Base-by-base conservation (phyloP, 352 stramenopile genomes). In the Phytophthora brassicae region DNA sequence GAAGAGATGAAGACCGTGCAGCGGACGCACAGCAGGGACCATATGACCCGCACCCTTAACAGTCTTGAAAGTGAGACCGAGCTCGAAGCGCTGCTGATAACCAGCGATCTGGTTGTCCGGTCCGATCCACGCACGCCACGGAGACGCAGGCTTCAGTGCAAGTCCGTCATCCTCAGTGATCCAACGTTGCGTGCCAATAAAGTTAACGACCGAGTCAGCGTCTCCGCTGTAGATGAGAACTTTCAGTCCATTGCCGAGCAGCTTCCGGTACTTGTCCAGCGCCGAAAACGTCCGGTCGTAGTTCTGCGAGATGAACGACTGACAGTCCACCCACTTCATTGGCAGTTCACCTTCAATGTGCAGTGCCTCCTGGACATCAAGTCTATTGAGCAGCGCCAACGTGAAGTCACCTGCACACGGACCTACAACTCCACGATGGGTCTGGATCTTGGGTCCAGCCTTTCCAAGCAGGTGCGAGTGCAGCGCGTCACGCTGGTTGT, bases 11-110 rank as follows among this genome's bases (percentile, higher is more conserved):
- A 89, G 72, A n/a, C 74, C 75, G 20, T 86, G 78, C 8, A 85
- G 61, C 47, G 84, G 84, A 52, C 80, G 76, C 28, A 89, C 79
- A 14, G 72, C 75, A 0, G 81, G 79, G 19, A 90, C 91, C 81
- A 97, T 94, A 69, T 97, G 90, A 4, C 93, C 93, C 2, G 87
- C 86, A 23, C 89, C 91, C 44, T 95, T 92, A 65, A 97, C 89
- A 1, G 90, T 98, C 52, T 97, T 79, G 72, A 94, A 97, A 0
- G 72, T 84, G 3, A 97, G 58, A 16, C 79, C 85, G 39, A 51
- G 43, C 19, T 95, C 70, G 44, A 84, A 97, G 29, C 79, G 77
- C 44, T 94, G 77, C 22, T 91, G 77, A 59, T 96, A 91, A 7
- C 90, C 90, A 8, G 75, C 90, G 54, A 95, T 81, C 65, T 97